These are phyloP conservation scores for Solanum pennellii DNA, from an alignment of 257 asterid genomes.

Conservation along the genomic window DNA sequence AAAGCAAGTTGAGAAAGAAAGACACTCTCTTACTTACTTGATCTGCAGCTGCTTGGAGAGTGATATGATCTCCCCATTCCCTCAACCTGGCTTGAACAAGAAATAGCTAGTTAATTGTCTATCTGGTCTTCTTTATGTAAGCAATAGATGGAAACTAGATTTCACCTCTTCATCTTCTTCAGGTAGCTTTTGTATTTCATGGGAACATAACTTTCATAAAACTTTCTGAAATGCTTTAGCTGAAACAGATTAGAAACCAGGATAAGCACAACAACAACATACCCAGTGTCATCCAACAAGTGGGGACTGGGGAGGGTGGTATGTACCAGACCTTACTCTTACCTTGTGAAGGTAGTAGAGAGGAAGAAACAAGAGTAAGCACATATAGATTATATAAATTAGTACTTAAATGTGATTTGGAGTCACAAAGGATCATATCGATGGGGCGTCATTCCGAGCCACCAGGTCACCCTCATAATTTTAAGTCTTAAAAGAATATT, in stretches of 20 bases:
- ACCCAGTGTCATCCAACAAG: background rate
- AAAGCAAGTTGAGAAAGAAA: background rate
- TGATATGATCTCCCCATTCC: slow-evolving; percentile 98
- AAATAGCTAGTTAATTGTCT: slow-evolving; percentile 4
- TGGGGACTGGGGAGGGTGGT: background rate
- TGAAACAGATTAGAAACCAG: slow-evolving; percentile 25
- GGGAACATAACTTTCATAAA: slow-evolving; percentile 88
- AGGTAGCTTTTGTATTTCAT: slow-evolving; percentile 73
- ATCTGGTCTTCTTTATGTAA: background rate
- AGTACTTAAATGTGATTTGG: background rate
- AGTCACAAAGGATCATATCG: background rate
- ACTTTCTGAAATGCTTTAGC: slow-evolving; percentile 63
- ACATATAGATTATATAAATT: background rate
- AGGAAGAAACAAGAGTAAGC: background rate
- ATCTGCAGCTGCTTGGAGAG: slow-evolving; percentile 98
- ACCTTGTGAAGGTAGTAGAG: background rate
- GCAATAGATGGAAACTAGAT: background rate
- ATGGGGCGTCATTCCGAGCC: background rate
- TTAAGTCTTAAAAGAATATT: background rate
- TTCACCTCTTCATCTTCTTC: slow-evolving; percentile 78
- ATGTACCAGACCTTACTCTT: background rate
- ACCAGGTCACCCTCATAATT: background rate
- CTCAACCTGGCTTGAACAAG: slow-evolving; percentile 42
- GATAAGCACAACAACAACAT: background rate
- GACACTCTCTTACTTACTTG: slow-evolving; percentile 36